A percentile compares a stretch with the other conserved stretches of the same genome.
Evolutionary conservation across 352 stramenopile genomes (phyloP).

Genomic region (Pythium biforme): DNA sequence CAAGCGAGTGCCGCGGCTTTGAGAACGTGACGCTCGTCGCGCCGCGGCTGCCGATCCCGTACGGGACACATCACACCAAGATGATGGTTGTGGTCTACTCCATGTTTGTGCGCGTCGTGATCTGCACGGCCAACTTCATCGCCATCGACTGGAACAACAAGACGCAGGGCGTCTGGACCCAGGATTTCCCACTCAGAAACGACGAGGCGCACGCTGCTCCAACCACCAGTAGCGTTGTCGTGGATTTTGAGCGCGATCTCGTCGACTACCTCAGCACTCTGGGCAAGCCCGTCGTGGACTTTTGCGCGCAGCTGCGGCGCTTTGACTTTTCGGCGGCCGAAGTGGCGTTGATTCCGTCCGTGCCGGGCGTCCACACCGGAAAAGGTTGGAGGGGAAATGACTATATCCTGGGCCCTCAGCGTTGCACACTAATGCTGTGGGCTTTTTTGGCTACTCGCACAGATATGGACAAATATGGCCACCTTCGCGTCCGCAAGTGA

Average conservation of each 20-base stretch:
- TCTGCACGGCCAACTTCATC: conserved; percentile 88
- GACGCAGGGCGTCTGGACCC: conserved; percentile 80
- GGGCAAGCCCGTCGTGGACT: conserved; percentile 37
- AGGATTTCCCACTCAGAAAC: conserved; percentile 73
- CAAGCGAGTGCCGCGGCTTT: conserved; percentile 53
- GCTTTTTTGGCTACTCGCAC: too few relatives aligned
- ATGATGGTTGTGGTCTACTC: conserved; percentile 77
- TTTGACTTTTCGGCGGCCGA: conserved; percentile 67
- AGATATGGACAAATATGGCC: conserved; percentile 85
- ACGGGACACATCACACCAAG: conserved; percentile 87
- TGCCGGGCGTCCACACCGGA: conserved; percentile 69
- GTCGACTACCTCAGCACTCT: conserved; percentile 59
- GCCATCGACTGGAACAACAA: conserved; percentile 79
- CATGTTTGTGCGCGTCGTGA: conserved; percentile 65
- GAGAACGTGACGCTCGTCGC: conserved; percentile 58
- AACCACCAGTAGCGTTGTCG: not conserved
- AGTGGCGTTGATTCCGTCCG: conserved; percentile 61
- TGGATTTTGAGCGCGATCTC: conserved; percentile 67
- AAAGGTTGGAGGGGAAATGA: conserved; percentile 21
- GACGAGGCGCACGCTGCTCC: not conserved
- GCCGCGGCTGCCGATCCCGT: conserved; percentile 76
- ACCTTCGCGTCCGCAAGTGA: conserved; percentile 68
- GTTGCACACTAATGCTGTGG: too few relatives aligned
- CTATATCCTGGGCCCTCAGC: too few relatives aligned
- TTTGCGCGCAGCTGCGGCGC: conserved; percentile 40